Evolutionary conservation across 2,329 filamentous ascomycete genomes (phyloP).

Genomic region (Sarocladium kiliense): DNA sequence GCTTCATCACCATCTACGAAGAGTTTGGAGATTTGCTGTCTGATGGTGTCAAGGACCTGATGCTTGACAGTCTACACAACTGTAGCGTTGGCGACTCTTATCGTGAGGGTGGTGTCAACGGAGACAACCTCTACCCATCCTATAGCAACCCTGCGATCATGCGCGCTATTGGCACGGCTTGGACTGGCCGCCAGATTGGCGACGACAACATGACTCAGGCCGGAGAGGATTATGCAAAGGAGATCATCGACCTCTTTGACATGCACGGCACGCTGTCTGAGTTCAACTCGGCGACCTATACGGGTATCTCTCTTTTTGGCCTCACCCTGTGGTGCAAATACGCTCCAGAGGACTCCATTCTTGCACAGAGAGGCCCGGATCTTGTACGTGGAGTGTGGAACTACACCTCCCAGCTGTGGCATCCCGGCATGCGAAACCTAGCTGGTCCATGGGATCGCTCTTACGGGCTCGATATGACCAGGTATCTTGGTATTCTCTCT

Average conservation of each 20-base stretch:
- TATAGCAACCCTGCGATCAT: constrained; percentile 59
- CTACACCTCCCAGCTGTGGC: constrained; percentile 47
- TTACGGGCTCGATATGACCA: constrained; percentile 61
- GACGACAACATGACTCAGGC: constrained; percentile 54
- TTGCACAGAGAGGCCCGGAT: constrained; percentile 43
- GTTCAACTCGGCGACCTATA: constrained; percentile 59
- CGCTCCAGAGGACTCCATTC: constrained; percentile 44
- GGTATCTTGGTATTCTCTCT: constrained; percentile 52
- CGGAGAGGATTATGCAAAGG: constrained; percentile 50
- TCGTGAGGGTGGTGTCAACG: constrained; percentile 53
- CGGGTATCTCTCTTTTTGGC: constrained; percentile 55
- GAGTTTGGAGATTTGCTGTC: constrained; percentile 47
- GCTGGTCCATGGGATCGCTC: constrained; percentile 61
- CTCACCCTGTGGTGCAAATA: constrained; percentile 57
- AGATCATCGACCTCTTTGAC: constrained; percentile 53
- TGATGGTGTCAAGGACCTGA: constrained; percentile 30
- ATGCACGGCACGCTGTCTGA: constrained; percentile 53
- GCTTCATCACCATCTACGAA: constrained; percentile 54
- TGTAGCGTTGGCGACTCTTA: constrained; percentile 55
- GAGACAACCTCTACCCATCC: constrained; percentile 57
- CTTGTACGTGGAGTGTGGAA: constrained; percentile 53
- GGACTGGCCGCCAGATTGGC: constrained; percentile 48
- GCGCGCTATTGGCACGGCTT: constrained; percentile 56
- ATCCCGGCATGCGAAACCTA: constrained; percentile 54
- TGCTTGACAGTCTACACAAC: constrained; percentile 50